Conservation (phyloP, 1,284 basidiomycete species). For the Sphaerobolus stellatus region DNA sequence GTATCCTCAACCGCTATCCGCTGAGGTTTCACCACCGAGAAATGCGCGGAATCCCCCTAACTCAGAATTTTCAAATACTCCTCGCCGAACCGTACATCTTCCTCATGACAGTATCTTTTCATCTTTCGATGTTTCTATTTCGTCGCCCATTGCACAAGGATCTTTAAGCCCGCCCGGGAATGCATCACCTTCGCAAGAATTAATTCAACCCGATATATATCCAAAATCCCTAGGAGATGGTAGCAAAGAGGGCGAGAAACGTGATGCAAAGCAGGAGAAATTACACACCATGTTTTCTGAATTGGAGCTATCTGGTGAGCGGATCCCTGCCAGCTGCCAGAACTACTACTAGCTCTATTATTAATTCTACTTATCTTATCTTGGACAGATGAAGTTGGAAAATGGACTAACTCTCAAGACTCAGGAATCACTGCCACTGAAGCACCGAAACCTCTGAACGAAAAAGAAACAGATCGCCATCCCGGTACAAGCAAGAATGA, state of each 20-base stretch:
- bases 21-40: not conserved
- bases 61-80: too few species aligned
- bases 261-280: too few species aligned
- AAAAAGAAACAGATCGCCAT: not conserved
- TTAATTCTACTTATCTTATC: too few species aligned
- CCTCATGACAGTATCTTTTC: constrained; percentile 10
- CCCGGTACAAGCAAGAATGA: not conserved
- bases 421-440: not conserved
- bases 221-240: too few species aligned
- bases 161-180: too few species aligned
- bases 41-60: too few species aligned
- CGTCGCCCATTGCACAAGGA: not conserved
- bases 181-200: too few species aligned
- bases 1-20: not conserved
- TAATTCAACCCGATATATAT: too few species aligned
- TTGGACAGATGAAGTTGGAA: too few species aligned
- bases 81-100: constrained; percentile 4
- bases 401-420: not conserved
- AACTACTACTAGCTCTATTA: too few species aligned
- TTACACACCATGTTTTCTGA: constrained; percentile 8
- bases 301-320: constrained; percentile 3
- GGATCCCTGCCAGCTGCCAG: too few species aligned
- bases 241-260: too few species aligned
- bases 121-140: constrained; percentile 6
- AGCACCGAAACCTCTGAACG: not conserved